Evolutionary conservation across 2,329 filamentous ascomycete species (phyloP).

Genomic region (Cladosporium velox): DNA sequence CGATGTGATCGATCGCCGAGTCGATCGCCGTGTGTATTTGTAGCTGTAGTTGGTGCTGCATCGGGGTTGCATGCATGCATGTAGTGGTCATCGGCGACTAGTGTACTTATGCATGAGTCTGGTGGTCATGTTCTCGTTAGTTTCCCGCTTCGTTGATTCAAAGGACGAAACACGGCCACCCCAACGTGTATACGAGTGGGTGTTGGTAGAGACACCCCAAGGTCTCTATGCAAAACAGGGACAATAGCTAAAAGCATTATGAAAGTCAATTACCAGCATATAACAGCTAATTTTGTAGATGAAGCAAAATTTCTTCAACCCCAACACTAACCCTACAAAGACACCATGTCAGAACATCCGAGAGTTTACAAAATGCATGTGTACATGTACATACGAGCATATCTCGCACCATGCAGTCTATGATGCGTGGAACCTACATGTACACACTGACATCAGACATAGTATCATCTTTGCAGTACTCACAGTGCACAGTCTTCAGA

Average conservation of each 20-base stretch:
- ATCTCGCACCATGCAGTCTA: neutral
- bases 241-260: neutral
- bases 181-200: neutral
- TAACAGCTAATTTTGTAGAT: neutral
- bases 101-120: neutral
- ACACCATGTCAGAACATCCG: neutral
- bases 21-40: neutral
- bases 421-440: neutral
- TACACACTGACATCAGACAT: neutral
- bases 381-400: neutral
- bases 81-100: neutral
- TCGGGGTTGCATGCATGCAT: too few relatives aligned
- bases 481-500: neutral
- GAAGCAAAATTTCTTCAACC: neutral
- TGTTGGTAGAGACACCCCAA: neutral
- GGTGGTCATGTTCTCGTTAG: neutral
- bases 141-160: neutral
- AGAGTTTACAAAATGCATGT: neutral
- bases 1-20: neutral
- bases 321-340: neutral
- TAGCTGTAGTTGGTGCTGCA: neutral
- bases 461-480: neutral
- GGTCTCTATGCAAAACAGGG: neutral
- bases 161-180: neutral
- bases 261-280: neutral